Conservation (phyloP, 768 basidiomycete genomes). For the Wakefieldia striispora region DNA sequence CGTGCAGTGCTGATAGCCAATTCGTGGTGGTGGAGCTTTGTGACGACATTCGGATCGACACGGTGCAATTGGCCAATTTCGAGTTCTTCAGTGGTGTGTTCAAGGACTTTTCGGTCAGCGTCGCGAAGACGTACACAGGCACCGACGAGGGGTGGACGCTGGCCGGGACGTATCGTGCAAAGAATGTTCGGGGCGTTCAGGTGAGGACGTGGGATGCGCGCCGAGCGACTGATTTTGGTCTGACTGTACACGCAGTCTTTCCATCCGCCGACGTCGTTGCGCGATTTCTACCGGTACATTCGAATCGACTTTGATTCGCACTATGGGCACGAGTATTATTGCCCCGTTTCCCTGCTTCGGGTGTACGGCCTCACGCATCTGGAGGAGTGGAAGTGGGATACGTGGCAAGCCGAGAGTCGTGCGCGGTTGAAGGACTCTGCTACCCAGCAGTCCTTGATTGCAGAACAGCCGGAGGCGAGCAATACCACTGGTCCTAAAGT, state of each 20-base stretch:
- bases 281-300: conserved; percentile 90
- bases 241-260: conserved; percentile 52
- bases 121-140: conserved; percentile 74
- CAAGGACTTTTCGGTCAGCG: conserved; percentile 86
- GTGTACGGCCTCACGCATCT: conserved; percentile 97
- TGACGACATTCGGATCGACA: conserved; percentile 96
- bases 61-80: conserved; percentile 93
- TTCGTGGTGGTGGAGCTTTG: conserved; percentile 96
- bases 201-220: conserved; percentile 38
- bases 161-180: conserved; percentile 80
- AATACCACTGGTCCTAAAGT: not conserved
- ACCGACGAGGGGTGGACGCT: conserved; percentile 62
- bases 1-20: conserved; percentile 62
- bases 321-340: conserved; percentile 95
- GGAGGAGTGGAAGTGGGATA: conserved; percentile 93
- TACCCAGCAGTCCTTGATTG: conserved; percentile 12
- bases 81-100: conserved; percentile 98
- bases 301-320: conserved; percentile 92
- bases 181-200: conserved; percentile 90
- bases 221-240: not conserved
- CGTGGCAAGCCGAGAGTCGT: conserved; percentile 71
- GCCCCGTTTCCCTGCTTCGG: conserved; percentile 87
- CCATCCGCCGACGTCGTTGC: conserved; percentile 67
- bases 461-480: conserved; percentile 20
- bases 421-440: conserved; percentile 39